Base-by-base conservation (phyloP, 371 early-diverging fungal genomes). In the Lichtheimia corymbifera region DNA sequence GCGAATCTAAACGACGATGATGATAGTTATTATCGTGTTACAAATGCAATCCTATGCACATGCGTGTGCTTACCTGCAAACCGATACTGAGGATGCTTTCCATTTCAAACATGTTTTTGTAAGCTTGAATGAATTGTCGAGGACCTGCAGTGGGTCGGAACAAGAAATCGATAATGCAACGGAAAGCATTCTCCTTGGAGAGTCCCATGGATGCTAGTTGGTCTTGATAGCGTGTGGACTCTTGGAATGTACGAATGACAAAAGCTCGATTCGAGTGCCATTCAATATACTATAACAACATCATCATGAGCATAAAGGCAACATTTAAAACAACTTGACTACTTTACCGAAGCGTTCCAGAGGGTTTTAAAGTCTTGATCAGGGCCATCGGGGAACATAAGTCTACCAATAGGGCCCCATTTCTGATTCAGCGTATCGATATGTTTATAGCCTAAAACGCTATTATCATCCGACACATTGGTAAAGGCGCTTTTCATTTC, bases 61-160 rank as follows among this genome's bases (percentile, higher is more conserved):
- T 44, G 35, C 15, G 7, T 22, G 22, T 22, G 4, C 20, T 27
- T 56, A 70, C 70, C 62, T 74, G 74, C 14, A 74, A 22, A 47
- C 82, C 82, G 53, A 81, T 77, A 41, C 73, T 74, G 6, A 81
- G 61, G 3, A 81, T 59, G 47, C 76, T 76, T 5, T 78, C 67
- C 73, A 81, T 76, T 41, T 74, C 62, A 58, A 81, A 76, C 5
- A 78, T 24, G 4, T 66, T 22, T 35, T 71, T 72, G 50, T 81
- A 81, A 3, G 78, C 79, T 50, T 78, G 71, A 35, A 81, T 67
- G 61, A 76, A 81, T 2, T 74, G 73, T n/a, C 82, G 69, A 12
- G 76, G 61, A 5, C 77, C 82, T 50, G 74, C 64, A 0, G 78
- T 81, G 11, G 82, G 82, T 1, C 72, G 73, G 58, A 81, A 77